phyloP scores from a whole-genome alignment of 805 yeast species.

The Candida saitoana region DNA sequence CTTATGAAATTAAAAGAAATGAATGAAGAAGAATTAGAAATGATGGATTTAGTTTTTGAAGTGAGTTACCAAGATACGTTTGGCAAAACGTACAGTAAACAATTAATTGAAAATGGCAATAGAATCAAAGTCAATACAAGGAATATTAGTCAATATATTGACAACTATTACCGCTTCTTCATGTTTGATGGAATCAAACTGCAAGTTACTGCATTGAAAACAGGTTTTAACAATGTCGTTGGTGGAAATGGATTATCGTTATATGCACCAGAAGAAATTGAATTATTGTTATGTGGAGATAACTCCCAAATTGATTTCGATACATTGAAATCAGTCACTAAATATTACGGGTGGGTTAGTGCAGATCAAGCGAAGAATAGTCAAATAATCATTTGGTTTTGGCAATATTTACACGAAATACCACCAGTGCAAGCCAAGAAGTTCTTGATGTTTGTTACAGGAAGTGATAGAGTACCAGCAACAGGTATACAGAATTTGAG shows the following conservation, averaged over 20 bases:
- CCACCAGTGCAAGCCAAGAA: slow-evolving; percentile 50
- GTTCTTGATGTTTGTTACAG: slow-evolving; percentile 75
- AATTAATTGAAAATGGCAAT: slow-evolving; percentile 59
- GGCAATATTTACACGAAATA: slow-evolving; percentile 66
- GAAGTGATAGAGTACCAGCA: slow-evolving; percentile 89
- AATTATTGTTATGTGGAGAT: slow-evolving; percentile 72
- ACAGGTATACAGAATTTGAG: slow-evolving; percentile 78
- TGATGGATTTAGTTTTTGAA: slow-evolving; percentile 56
- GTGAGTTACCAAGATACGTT: slow-evolving; percentile 51
- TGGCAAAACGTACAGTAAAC: slow-evolving; percentile 41
- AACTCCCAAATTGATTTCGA: slow-evolving; percentile 63
- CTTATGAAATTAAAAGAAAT: slow-evolving; percentile 26
- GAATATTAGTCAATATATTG: slow-evolving; percentile 60
- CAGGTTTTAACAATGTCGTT: slow-evolving; percentile 72
- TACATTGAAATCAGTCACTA: slow-evolving; percentile 66
- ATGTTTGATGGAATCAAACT: slow-evolving; percentile 49
- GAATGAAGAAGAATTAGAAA: slow-evolving; percentile 29
- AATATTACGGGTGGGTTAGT: slow-evolving; percentile 61
- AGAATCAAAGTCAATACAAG: slow-evolving; percentile 49
- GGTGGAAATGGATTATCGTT: slow-evolving; percentile 78
- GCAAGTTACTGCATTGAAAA: slow-evolving; percentile 56
- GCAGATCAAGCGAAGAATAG: slow-evolving; percentile 35
- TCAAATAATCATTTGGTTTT: slow-evolving; percentile 68
- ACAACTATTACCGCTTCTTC: slow-evolving; percentile 57
- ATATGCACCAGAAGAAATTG: slow-evolving; percentile 79